These are phyloP conservation scores for Torrubiella hemipterigena DNA, from an alignment of 2,329 filamentous ascomycete species.

Conservation along the genomic window DNA sequence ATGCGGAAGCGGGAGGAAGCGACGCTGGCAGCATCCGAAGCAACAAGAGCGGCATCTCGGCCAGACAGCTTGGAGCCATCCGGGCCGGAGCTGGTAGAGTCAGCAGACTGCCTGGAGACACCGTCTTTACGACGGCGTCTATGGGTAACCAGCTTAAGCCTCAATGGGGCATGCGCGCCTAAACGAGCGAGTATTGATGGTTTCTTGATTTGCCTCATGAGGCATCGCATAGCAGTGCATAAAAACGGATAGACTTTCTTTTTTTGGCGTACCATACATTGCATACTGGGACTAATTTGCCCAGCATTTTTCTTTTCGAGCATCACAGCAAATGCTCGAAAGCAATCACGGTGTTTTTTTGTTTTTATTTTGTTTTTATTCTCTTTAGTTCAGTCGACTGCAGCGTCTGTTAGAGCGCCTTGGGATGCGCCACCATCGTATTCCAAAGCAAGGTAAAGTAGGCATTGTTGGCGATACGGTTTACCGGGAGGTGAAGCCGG, in stretches of 20 bases:
- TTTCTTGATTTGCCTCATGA: too few species aligned
- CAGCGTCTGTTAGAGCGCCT: conserved; percentile 5
- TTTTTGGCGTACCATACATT: too few species aligned
- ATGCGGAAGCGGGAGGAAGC: conserved; percentile 42
- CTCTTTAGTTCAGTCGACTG: conserved; percentile 3
- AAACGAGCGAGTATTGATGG: too few species aligned
- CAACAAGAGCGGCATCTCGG: conserved; percentile 63
- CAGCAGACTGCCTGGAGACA: conserved; percentile 69
- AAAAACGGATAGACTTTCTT: too few species aligned
- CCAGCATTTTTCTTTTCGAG: too few species aligned
- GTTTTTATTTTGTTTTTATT: conserved; percentile 5
- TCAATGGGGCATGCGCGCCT: conserved; percentile 41
- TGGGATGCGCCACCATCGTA: conserved; percentile 2
- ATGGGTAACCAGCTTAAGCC: conserved; percentile 50
- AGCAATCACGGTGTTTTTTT: background rate
- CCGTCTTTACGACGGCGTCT: conserved; percentile 65
- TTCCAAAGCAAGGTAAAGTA: too few species aligned
- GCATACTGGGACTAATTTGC: too few species aligned
- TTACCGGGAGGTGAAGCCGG: too few species aligned
- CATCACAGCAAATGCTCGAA: too few species aligned
- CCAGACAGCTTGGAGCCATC: conserved; percentile 56
- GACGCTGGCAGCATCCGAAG: conserved; percentile 54
- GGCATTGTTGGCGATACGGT: too few species aligned
- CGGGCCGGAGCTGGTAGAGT: conserved; percentile 77
- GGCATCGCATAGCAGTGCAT: too few species aligned